phyloP scores from a whole-genome alignment of 352 stramenopile genomes.

The Aphanomyces cochlioides region DNA sequence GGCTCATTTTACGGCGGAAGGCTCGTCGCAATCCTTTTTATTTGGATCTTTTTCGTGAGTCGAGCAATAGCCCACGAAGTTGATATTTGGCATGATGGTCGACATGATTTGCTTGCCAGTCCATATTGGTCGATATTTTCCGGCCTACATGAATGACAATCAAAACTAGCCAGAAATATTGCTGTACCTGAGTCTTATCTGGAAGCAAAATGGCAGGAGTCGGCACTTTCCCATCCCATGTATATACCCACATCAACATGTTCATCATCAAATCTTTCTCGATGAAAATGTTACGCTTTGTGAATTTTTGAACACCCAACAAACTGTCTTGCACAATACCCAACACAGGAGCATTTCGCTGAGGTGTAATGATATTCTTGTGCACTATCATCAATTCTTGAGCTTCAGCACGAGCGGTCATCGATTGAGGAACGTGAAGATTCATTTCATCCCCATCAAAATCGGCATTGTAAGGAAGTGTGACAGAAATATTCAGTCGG shows the following conservation, averaged over 20 bases:
- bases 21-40: slow-evolving; percentile 17
- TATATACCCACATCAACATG: slow-evolving; percentile 96
- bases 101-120: slow-evolving; percentile 98
- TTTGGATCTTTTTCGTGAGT: slow-evolving; percentile 79
- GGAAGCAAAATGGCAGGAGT: slow-evolving; percentile 96
- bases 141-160: slow-evolving; percentile 31
- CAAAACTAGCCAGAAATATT: not conserved
- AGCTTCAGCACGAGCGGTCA: slow-evolving; percentile 95
- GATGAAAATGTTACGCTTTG: slow-evolving; percentile 97
- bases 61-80: slow-evolving; percentile 93
- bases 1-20: slow-evolving; percentile 79
- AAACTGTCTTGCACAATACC: slow-evolving; percentile 98
- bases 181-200: slow-evolving; percentile 65
- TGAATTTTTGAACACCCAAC: slow-evolving; percentile 97
- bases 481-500: slow-evolving; percentile 97
- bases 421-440: slow-evolving; percentile 96
- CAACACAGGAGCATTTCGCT: slow-evolving; percentile 99
- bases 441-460: slow-evolving; percentile 99
- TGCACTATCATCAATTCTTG: slow-evolving; percentile 99
- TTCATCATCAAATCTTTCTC: slow-evolving; percentile 97
- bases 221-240: slow-evolving; percentile 96
- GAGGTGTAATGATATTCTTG: slow-evolving; percentile 97
- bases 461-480: slow-evolving; percentile 99
- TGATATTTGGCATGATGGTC: slow-evolving; percentile 96
- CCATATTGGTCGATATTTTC: slow-evolving; percentile 90